phyloP scores from a whole-genome alignment of 2,329 filamentous ascomycete genomes.

The Beauveria sp. region DNA sequence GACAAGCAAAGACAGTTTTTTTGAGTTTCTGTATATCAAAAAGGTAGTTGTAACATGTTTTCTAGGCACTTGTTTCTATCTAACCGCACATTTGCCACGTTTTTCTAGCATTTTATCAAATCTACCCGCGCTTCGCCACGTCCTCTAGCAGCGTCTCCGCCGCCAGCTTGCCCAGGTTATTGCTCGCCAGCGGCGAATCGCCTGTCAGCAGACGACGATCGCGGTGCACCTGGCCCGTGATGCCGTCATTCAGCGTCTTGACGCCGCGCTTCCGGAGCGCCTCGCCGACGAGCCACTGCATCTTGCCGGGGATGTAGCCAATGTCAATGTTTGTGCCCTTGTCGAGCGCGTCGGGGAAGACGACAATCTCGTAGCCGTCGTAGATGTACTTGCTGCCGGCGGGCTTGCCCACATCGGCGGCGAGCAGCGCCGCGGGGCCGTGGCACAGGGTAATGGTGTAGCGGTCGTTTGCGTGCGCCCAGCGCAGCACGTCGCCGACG shows the following conservation, averaged over 20 bases:
- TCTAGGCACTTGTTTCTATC: not conserved
- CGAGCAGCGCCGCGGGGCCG: constrained; percentile 13
- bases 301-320: constrained; percentile 17
- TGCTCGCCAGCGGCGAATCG: constrained; percentile 16
- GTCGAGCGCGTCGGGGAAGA: constrained; percentile 16
- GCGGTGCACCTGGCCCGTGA: constrained; percentile 14
- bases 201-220: constrained; percentile 15
- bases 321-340: constrained; percentile 15
- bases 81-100: not conserved
- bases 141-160: constrained; percentile 14
- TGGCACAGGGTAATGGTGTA: constrained; percentile 15
- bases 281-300: constrained; percentile 17
- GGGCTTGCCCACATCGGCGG: constrained; percentile 15
- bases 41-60: no score
- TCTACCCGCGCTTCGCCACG: constrained; percentile 11
- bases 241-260: constrained; percentile 12
- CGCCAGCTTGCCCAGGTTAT: constrained; percentile 15
- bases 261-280: constrained; percentile 12
- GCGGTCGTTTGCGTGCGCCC: constrained; percentile 14
- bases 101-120: not conserved
- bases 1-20: no score
- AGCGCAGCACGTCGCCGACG: constrained; percentile 16
- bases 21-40: no score
- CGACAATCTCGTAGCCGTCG: constrained; percentile 15
- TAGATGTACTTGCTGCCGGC: constrained; percentile 15